phyloP scores from a whole-genome alignment of 805 yeast species.

The Wickerhamiella qilinensis region DNA sequence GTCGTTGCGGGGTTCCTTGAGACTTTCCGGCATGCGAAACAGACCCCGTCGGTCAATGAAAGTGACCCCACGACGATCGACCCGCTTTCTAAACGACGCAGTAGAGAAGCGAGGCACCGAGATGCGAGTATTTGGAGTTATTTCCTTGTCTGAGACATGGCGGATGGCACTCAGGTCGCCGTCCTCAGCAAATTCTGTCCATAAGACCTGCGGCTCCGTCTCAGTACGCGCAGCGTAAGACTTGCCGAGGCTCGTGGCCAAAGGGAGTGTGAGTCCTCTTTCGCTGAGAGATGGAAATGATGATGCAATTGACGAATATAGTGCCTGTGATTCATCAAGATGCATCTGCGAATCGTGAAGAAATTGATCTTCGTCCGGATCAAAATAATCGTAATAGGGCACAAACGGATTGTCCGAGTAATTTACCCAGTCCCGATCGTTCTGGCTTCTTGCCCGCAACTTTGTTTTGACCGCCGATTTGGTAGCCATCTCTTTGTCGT shows the following conservation, averaged over 20 bases:
- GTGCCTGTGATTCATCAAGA: conserved; percentile 33
- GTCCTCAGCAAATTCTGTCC: conserved; percentile 5
- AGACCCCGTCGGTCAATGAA: conserved; percentile 64
- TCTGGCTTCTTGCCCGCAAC: conserved; percentile 48
- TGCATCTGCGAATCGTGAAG: conserved; percentile 1
- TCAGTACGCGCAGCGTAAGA: conserved; percentile 15
- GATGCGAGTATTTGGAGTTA: conserved; percentile 7
- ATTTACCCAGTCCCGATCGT: conserved; percentile 64
- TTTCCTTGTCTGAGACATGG: conserved; percentile 3
- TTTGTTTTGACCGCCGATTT: conserved; percentile 76
- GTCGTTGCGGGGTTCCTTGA: conserved; percentile 12
- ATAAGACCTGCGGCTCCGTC: conserved; percentile 13
- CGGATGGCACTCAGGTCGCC: conserved; percentile 8
- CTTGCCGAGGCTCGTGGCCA: conserved; percentile 16
- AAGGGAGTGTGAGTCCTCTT: conserved; percentile 14
- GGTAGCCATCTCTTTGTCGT: conserved; percentile 62
- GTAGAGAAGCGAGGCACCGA: conserved; percentile 16
- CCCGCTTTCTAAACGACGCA: conserved; percentile 45
- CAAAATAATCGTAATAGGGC: conserved; percentile 59
- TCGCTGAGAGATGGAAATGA: conserved; percentile 29
- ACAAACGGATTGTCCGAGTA: conserved; percentile 74
- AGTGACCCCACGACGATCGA: conserved; percentile 51
- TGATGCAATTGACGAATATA: conserved; percentile 60
- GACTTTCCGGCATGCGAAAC: conserved; percentile 18
- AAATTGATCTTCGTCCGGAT: conserved; percentile 25